Evolutionary conservation across 495 filamentous ascomycete species (phyloP).

Genomic region (Daldinia loculata): DNA sequence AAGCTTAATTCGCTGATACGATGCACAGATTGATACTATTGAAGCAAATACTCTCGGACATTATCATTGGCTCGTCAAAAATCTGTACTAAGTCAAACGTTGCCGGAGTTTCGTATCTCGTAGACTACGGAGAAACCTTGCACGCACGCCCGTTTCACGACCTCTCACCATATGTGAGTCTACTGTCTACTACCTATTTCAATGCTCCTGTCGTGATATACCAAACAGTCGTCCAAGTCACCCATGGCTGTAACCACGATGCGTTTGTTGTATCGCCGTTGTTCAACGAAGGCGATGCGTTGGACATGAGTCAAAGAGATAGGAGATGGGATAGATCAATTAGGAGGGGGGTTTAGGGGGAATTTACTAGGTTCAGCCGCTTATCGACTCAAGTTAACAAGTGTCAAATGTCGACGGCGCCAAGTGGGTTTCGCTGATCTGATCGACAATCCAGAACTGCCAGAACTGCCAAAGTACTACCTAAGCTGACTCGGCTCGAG

Average conservation of each 20-base stretch:
- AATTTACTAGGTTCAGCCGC: slow-evolving; percentile 7
- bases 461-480: slow-evolving; percentile 11
- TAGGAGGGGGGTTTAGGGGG: neutral
- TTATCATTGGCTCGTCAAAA: neutral
- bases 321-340: neutral
- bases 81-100: neutral
- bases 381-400: slow-evolving; percentile 2
- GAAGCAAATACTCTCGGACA: neutral
- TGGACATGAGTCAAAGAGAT: neutral
- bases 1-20: neutral
- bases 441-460: slow-evolving; percentile 33
- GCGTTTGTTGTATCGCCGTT: slow-evolving; percentile 1
- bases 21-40: neutral
- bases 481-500: slow-evolving; percentile 30
- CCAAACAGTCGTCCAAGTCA: neutral
- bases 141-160: slow-evolving; percentile 3
- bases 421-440: slow-evolving; percentile 33
- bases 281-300: neutral
- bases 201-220: too few species aligned
- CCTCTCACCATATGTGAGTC: slow-evolving; percentile 4
- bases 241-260: neutral
- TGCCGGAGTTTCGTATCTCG: slow-evolving; percentile 3
- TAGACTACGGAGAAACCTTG: slow-evolving; percentile 3
- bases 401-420: slow-evolving; percentile 2
- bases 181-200: neutral